Evolutionary conservation across 208 protist genomes (phyloP).

Genomic region (Crithidia mellificae): DNA sequence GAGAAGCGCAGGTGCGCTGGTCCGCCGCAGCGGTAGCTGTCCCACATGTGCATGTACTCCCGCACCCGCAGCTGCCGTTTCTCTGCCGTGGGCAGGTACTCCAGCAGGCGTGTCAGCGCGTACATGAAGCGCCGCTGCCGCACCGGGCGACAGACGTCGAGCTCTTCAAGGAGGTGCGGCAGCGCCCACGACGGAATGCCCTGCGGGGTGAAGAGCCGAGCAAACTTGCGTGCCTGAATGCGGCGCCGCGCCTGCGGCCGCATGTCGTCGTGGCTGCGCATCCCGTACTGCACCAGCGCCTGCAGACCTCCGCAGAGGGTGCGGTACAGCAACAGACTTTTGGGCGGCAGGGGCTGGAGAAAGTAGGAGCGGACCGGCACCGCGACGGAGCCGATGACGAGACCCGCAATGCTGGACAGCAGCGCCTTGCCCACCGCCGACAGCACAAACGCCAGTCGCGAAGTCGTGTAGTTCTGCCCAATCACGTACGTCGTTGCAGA

Average conservation of each 20-base stretch:
- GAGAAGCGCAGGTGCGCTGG: conserved; percentile 51
- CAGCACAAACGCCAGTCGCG: conserved; percentile 51
- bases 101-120: conserved; percentile 59
- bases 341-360: conserved; percentile 47
- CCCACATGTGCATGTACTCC: conserved; percentile 71
- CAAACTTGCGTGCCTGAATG: conserved; percentile 67
- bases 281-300: conserved; percentile 50
- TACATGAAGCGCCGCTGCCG: conserved; percentile 77
- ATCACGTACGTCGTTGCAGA: conserved; percentile 20
- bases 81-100: conserved; percentile 66
- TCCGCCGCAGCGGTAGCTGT: conserved; percentile 62
- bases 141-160: conserved; percentile 63
- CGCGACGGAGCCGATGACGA: conserved; percentile 49
- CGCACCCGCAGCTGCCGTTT: conserved; percentile 45
- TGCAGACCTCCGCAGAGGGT: conserved; percentile 57
- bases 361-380: conserved; percentile 57
- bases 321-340: conserved; percentile 54
- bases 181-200: conserved; percentile 76
- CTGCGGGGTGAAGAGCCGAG: conserved; percentile 45
- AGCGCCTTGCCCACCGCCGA: conserved; percentile 54
- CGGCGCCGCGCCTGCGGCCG: conserved; percentile 56
- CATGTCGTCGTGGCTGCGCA: conserved; percentile 68
- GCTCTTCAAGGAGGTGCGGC: conserved; percentile 78
- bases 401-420: conserved; percentile 43
- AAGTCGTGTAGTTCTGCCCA: conserved; percentile 26